Conservation (phyloP, 2,329 filamentous ascomycete genomes). For the Emergomyces orientalis region DNA sequence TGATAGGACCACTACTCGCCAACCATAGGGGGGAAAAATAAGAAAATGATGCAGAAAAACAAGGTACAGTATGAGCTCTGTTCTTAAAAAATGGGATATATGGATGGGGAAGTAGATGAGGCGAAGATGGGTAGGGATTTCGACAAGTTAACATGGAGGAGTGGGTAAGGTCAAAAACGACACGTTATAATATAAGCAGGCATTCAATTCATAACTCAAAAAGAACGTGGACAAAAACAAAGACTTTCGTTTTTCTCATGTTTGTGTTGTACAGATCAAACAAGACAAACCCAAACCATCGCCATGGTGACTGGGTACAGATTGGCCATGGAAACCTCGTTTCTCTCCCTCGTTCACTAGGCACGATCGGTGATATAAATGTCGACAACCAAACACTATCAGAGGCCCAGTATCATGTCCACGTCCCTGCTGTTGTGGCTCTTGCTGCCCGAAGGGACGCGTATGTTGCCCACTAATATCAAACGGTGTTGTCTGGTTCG, state of each 20-base stretch:
- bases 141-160: neutral
- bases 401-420: slow-evolving; percentile 23
- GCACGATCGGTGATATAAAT: slow-evolving; percentile 41
- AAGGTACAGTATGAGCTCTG: too few relatives aligned
- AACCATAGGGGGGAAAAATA: neutral
- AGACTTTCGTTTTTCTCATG: neutral
- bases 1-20: neutral
- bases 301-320: slow-evolving; percentile 15
- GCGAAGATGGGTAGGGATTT: neutral
- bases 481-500: neutral
- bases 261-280: slow-evolving; percentile 27
- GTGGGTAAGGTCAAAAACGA: neutral
- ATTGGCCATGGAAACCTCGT: neutral
- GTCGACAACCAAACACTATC: slow-evolving; percentile 42
- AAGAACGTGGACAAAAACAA: slow-evolving; percentile 11
- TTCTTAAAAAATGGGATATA: neutral
- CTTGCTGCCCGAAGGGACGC: slow-evolving; percentile 2
- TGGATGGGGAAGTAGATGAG: neutral
- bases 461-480: neutral
- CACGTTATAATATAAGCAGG: neutral
- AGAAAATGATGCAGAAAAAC: neutral
- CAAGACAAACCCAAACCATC: slow-evolving; percentile 26
- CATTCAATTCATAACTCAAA: neutral
- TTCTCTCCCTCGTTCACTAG: slow-evolving; percentile 21
- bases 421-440: slow-evolving; percentile 11